These are phyloP conservation scores for Nakaseomyces glabratus DNA, from an alignment of 1,139 yeast species.

Conservation along the genomic window DNA sequence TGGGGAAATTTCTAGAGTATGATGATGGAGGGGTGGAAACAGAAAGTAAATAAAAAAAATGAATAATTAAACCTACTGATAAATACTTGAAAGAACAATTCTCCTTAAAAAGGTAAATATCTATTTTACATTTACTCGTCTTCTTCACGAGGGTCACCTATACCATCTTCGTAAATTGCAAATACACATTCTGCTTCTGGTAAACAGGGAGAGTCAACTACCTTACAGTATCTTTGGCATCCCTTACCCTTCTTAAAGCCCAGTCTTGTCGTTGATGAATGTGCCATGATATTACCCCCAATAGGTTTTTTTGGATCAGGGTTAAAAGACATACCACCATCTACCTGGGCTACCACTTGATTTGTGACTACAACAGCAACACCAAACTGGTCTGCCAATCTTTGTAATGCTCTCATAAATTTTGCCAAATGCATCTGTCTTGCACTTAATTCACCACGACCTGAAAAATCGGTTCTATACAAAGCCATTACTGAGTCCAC, in stretches of 20 bases:
- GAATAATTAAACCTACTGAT: too few relatives aligned
- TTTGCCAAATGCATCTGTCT: slow-evolving; percentile 92
- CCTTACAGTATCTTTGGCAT: slow-evolving; percentile 86
- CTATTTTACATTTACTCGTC: slow-evolving; percentile 45
- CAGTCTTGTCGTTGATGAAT: slow-evolving; percentile 87
- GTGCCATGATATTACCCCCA: slow-evolving; percentile 98
- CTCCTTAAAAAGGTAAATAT: too few relatives aligned
- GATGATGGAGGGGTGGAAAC: too few relatives aligned
- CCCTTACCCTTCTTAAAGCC: slow-evolving; percentile 85
- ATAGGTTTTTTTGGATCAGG: slow-evolving; percentile 99
- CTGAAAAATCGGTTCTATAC: slow-evolving; percentile 89
- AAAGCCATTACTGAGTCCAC: slow-evolving; percentile 96
- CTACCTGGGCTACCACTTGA: slow-evolving; percentile 98
- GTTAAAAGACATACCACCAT: slow-evolving; percentile 78
- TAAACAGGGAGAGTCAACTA: slow-evolving; percentile 84
- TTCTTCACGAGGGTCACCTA: slow-evolving; percentile 87
- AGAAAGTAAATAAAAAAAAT: too few relatives aligned
- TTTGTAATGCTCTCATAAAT: slow-evolving; percentile 81
- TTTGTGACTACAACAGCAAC: slow-evolving; percentile 97
- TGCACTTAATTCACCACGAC: slow-evolving; percentile 93
- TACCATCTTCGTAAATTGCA: slow-evolving; percentile 94
- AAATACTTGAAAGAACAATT: too few relatives aligned
- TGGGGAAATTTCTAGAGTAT: too few relatives aligned
- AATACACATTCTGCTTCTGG: slow-evolving; percentile 94
- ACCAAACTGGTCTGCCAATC: slow-evolving; percentile 96